Evolutionary conservation across 2,329 filamentous ascomycete genomes (phyloP).

Genomic region (Stagonosporopsis rhizophila): DNA sequence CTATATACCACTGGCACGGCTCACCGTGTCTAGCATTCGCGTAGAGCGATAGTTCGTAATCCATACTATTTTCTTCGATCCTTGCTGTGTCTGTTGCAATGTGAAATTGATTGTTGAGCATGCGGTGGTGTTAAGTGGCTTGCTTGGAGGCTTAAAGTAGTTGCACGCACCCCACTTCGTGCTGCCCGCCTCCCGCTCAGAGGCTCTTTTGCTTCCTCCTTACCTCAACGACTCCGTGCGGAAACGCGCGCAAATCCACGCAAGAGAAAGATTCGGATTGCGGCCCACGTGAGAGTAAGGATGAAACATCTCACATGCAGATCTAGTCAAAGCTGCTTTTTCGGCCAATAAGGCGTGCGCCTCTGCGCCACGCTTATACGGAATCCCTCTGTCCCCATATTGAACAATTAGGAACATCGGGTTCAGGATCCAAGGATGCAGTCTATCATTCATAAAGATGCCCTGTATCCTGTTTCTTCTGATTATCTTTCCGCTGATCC

Average conservation of each 20-base stretch:
- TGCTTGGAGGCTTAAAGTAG: neutral
- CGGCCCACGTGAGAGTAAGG: neutral
- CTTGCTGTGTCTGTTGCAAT: neutral
- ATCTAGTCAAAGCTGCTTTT: neutral
- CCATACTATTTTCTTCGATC: neutral
- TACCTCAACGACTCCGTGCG: neutral
- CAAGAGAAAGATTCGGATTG: neutral
- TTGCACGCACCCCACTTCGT: neutral
- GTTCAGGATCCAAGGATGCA: neutral
- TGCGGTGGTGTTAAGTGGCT: neutral
- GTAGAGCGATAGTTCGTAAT: slow-evolving; percentile 10
- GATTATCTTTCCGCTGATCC: neutral
- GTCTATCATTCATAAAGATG: neutral
- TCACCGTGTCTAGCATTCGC: slow-evolving; percentile 14
- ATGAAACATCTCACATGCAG: neutral
- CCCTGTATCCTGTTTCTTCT: neutral
- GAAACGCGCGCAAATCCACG: slow-evolving; percentile 20
- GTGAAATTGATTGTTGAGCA: neutral
- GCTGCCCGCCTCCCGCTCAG: neutral
- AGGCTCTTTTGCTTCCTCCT: neutral
- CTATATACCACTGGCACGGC: slow-evolving; percentile 16
- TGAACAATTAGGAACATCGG: slow-evolving; percentile 9
- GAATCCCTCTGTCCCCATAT: neutral
- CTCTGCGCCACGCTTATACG: slow-evolving; percentile 5
- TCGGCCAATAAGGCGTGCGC: neutral